Base-by-base conservation (phyloP, 164 flowering plant genomes). In the Tetracentron sinense region DNA sequence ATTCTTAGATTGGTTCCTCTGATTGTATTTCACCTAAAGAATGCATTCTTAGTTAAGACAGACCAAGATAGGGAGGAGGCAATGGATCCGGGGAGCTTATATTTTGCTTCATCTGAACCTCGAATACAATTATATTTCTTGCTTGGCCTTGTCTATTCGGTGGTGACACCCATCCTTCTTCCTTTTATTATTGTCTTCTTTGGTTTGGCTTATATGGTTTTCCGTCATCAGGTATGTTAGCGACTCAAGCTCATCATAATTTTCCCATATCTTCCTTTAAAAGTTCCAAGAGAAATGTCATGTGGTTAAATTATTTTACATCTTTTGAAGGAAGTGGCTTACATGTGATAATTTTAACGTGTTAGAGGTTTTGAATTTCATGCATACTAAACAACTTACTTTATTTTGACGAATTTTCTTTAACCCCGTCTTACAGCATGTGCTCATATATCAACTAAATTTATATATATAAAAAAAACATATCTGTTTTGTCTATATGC, bases 181-280 rank as follows among this genome's bases (percentile, higher is more conserved):
- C 96, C 97, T 42, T 93, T 93, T 84, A 87, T 93, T 56, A 46
- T 86, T 20, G 75, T 88, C 74, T 93, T 93, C 86, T 93, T 93
- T 53, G 85, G 84, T 21, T 84, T 93, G 44, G 66, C 98, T 44
- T 93, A 75, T 65, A 11, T 90, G 76, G 87, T 93, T 58, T 88
- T 78, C 60, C 94, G 97, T 20, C 96, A 93, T 80, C 97, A 93
- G 98, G 98, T 92, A 80, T 46, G 51, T 63, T 54, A 14, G 26
- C 7, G 33, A 5, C n/a, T n/a, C n/a, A n/a, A 53, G n/a, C 14
- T 53, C 17, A 53, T 15, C 15, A 16, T 15, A 11, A 7, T 53
- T 26, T 23, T 12, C 2, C n/a, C 31, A 26, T 26, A 27, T n/a
- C 20, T 49, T 49, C 20, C 26, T 2, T 26, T 19, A 17, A 4